These are phyloP conservation scores for Atkinsonella hypoxylon DNA, from an alignment of 2,329 filamentous ascomycete species.

Conservation along the genomic window DNA sequence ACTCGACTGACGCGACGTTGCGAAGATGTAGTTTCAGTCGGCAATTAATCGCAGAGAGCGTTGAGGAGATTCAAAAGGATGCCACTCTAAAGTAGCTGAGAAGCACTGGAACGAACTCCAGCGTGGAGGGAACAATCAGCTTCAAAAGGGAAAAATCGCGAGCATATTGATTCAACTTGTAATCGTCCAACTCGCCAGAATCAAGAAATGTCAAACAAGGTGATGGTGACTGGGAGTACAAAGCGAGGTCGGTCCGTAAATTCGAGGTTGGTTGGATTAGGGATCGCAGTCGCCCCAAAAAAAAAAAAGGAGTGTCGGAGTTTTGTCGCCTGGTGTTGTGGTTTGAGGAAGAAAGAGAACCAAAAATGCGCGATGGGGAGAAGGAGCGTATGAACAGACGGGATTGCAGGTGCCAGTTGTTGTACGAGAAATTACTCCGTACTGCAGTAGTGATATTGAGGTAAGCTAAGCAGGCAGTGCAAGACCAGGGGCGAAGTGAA, in stretches of 20 bases:
- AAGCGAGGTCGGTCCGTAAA: no score
- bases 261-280: no score
- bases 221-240: not conserved
- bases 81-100: not conserved
- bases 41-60: not conserved
- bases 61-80: not conserved
- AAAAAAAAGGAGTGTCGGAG: constrained; percentile 1
- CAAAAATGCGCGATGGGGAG: not conserved
- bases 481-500: not conserved
- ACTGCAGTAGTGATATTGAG: not conserved
- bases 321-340: not conserved
- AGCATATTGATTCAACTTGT: constrained; percentile 5
- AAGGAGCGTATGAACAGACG: not conserved
- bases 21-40: not conserved
- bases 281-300: no score
- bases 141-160: constrained; percentile 1
- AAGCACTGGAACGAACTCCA: not conserved
- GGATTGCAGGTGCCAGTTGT: not conserved
- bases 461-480: not conserved
- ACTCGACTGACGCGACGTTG: no score
- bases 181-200: not conserved
- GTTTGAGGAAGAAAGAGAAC: not conserved
- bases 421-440: not conserved
- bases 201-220: not conserved
- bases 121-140: not conserved